phyloP scores from a whole-genome alignment of 2,329 filamentous ascomycete species.

The Coniella lustricola region DNA sequence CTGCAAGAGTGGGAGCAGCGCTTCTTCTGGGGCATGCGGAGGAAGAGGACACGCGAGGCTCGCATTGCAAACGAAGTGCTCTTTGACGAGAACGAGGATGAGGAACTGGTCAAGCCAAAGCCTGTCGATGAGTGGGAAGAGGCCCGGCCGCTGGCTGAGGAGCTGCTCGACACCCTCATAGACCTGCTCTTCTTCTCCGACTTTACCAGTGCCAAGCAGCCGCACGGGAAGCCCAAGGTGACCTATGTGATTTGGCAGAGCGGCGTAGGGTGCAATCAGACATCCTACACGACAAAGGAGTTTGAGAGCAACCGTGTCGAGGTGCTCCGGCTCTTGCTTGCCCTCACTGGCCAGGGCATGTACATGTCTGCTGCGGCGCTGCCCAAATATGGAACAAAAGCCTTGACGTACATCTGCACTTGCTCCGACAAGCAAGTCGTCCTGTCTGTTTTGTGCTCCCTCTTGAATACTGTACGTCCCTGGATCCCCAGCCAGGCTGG shows the following conservation, averaged over 20 bases:
- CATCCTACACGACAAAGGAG: conserved; percentile 82
- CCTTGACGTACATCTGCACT: conserved; percentile 83
- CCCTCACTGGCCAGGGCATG: conserved; percentile 84
- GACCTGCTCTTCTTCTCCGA: conserved; percentile 89
- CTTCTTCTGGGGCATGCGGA: conserved; percentile 82
- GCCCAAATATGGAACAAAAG: conserved; percentile 73
- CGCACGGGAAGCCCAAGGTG: conserved; percentile 68
- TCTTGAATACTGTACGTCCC: conserved; percentile 73
- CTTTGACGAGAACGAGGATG: conserved; percentile 67
- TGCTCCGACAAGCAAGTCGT: conserved; percentile 88
- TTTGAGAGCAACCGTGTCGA: conserved; percentile 90
- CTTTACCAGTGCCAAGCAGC: conserved; percentile 72
- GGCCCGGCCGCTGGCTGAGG: conserved; percentile 80
- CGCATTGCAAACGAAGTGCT: conserved; percentile 67
- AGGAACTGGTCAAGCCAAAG: conserved; percentile 44
- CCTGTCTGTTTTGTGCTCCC: conserved; percentile 80
- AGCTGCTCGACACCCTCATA: conserved; percentile 81
- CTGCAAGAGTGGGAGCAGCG: conserved; percentile 80
- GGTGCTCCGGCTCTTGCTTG: conserved; percentile 77
- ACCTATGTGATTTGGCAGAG: conserved; percentile 97
- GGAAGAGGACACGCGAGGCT: conserved; percentile 62
- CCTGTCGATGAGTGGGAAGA: conserved; percentile 64
- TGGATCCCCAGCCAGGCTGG: background rate
- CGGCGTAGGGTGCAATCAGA: conserved; percentile 89
- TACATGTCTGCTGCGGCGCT: conserved; percentile 77